Evolutionary conservation across 306 rosid genomes (phyloP), one percentile per base, ranked within the genome.

Genomic region (Fragaria vesca): DNA sequence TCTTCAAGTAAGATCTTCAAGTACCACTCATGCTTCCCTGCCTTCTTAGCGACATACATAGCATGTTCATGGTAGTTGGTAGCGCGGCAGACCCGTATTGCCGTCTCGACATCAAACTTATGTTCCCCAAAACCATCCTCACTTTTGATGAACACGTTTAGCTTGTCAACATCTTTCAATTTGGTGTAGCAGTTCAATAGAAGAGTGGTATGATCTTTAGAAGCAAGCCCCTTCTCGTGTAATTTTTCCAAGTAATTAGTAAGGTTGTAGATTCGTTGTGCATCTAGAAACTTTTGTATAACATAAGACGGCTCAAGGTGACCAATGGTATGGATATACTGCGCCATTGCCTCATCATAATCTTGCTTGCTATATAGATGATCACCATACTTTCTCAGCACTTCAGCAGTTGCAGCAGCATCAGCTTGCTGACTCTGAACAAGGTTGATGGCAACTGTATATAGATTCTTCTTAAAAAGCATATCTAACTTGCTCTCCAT

Each of bases 401-500:
- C 99, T 83, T 95, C 99, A 47, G 99, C 93, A 85, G 99, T 95
- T 58, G 97, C 99, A 5, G 97, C 97, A 67, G 97, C 93, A 86
- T 95, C 99, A 3, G 99, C 99, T 84, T 95, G 99, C 78, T 95
- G 99, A 74, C 97, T 92, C 80, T 95, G 97, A 61, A 95, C 99
- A 85, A 95, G 92, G 86, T 93, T 93, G 72, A 95, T 95, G 61
- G 97, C 99, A 20, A 93, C 97, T 4, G 96, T 85, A 82, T 95
- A 95, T 52, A 95, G 84, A 78, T 95, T 95, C 85, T 95, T 95
- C 91, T 93, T 95, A 83, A 95, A 95, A 12, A 95, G 86, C 99
- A 95, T 91, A 79, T 95, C 99, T 84, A 95, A 83, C 84, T 95
- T 95, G 91, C 97, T 95, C 91, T 95, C 99, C 99, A 95, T 95